These are phyloP conservation scores for Mucor indicus DNA, from an alignment of 371 early-diverging fungal genomes.

Conservation along the genomic window DNA sequence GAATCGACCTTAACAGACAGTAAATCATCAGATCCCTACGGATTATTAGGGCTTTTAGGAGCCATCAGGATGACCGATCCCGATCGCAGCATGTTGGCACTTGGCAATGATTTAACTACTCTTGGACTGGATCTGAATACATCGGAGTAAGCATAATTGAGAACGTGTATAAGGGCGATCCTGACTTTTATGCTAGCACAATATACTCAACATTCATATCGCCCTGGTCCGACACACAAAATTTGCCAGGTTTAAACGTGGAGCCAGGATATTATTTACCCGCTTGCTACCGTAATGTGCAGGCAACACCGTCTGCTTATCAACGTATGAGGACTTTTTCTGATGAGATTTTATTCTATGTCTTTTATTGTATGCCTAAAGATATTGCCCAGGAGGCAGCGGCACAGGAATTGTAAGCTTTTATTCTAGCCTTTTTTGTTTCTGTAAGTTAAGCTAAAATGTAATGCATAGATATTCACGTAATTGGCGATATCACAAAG, in stretches of 20 bases:
- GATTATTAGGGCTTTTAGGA: slow-evolving; percentile 65
- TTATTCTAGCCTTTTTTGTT: not conserved
- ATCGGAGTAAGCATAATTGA: slow-evolving; percentile 49
- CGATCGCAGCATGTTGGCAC: slow-evolving; percentile 64
- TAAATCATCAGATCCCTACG: too few relatives aligned
- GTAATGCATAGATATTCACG: slow-evolving; percentile 54
- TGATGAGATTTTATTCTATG: slow-evolving; percentile 92
- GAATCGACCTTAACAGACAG: too few relatives aligned
- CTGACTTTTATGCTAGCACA: slow-evolving; percentile 26
- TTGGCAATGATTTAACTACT: slow-evolving; percentile 71
- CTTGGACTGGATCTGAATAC: slow-evolving; percentile 72
- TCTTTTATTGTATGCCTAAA: slow-evolving; percentile 89
- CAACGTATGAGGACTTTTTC: slow-evolving; percentile 61
- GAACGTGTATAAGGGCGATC: too few relatives aligned
- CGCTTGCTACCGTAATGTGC: slow-evolving; percentile 56
- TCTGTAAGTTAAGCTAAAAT: not conserved
- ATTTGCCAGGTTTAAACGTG: slow-evolving; percentile 35
- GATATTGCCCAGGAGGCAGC: slow-evolving; percentile 86
- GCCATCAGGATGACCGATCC: slow-evolving; percentile 68
- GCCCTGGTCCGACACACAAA: slow-evolving; percentile 71
- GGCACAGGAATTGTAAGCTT: slow-evolving; percentile 75
- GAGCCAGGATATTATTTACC: slow-evolving; percentile 77
- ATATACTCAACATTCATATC: slow-evolving; percentile 80
- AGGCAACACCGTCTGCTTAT: slow-evolving; percentile 63
- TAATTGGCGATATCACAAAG: slow-evolving; percentile 89